phyloP scores from a whole-genome alignment of 768 basidiomycete genomes.

The Cytidiella melzeri region DNA sequence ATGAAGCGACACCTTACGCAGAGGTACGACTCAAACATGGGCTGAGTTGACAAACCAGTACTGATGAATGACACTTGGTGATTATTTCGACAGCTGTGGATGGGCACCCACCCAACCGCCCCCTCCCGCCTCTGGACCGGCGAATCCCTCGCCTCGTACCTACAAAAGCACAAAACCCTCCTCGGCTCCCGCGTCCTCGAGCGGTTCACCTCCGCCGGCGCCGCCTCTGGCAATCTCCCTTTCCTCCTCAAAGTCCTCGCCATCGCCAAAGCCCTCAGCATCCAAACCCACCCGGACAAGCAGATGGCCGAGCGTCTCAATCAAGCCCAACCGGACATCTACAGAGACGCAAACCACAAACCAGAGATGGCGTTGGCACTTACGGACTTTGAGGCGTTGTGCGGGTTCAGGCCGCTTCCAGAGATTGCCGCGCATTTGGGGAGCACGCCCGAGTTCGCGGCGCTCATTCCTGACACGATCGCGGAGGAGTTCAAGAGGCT shows the following conservation, averaged over 20 bases:
- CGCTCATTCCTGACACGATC: constrained; percentile 57
- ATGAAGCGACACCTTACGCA: constrained; percentile 78
- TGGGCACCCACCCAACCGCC: constrained; percentile 89
- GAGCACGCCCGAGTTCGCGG: constrained; percentile 68
- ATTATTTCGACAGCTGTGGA: constrained; percentile 73
- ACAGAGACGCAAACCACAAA: constrained; percentile 98
- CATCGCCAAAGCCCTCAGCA: constrained; percentile 53
- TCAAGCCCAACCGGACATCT: constrained; percentile 62
- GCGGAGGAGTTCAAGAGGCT: constrained; percentile 44
- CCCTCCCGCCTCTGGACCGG: constrained; percentile 48
- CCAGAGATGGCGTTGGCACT: constrained; percentile 99
- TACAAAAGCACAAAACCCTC: constrained; percentile 61
- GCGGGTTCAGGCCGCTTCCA: constrained; percentile 84
- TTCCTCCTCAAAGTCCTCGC: constrained; percentile 58
- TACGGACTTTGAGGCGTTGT: constrained; percentile 84
- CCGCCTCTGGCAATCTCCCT: constrained; percentile 29
- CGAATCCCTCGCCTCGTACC: constrained; percentile 47
- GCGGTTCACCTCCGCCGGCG: constrained; percentile 20
- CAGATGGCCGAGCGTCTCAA: constrained; percentile 42
- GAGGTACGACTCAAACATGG: constrained; percentile 54
- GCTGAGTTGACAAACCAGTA: neutral
- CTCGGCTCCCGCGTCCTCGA: constrained; percentile 32
- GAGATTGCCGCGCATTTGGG: constrained; percentile 63
- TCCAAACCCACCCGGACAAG: constrained; percentile 59
- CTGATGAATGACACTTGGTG: constrained; percentile 1